Evolutionary conservation across 306 rosid species (phyloP), one percentile per base, ranked within the genome.

Genomic region (Clitoria ternatea): DNA sequence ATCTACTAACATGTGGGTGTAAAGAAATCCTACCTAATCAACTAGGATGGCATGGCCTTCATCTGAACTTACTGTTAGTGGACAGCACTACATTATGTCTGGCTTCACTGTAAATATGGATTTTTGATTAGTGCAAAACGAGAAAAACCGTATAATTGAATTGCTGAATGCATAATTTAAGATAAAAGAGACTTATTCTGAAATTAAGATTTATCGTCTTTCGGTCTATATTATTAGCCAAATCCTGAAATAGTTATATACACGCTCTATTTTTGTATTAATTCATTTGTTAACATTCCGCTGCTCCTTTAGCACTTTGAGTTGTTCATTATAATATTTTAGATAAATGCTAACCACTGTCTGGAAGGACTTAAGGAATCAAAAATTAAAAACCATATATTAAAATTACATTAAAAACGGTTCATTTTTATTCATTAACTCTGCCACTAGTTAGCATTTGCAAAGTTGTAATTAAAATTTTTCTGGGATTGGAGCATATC

Each of bases 21-120:
- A 69, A 77, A 40, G 17, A 78, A 75, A 79, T 80, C 80, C 75
- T 39, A 82, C 87, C 84, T 54, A 82, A 90, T 78, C 77, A 70
- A 81, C 53, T 56, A 40, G 66, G 52, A 61, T 52, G 61, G 57
- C 75, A 70, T 60, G 47, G 67, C 82, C 48, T 48, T 66, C 45
- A 19, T 77, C 74, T 44, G 66, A 66, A 69, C 61, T 52, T 75
- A 64, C 75, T n/a, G 24, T 64, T 71, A 54, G 52, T 74, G 75
- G 59, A 68, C 33, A 62, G 54, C 67, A 78, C 69, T 66, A 59
- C 24, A 59, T 17, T 32, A 32, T 59, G 65, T 59, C 44, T 59
- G 44, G 24, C 44, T 9, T 59, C 44, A 59, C 44, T 32, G 33
- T 57, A 27, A 57, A 48, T 1, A 11, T 39, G 43, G 47, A 50